These are phyloP conservation scores for Dactylella cylindrospora DNA, from an alignment of 2,329 filamentous ascomycete species.

Conservation along the genomic window DNA sequence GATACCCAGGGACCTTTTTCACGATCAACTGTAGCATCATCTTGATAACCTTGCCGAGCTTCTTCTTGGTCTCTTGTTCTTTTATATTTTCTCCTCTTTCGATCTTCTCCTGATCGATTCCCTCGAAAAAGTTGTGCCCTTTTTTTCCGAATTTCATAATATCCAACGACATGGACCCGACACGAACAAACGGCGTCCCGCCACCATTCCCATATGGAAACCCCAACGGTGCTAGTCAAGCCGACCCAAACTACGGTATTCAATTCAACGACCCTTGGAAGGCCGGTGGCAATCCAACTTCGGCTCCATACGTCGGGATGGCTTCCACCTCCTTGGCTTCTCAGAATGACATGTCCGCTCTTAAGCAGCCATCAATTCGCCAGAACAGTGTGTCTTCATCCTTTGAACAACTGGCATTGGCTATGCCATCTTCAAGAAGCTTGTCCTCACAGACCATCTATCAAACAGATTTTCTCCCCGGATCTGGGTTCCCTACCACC, in stretches of 20 bases:
- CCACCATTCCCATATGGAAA: conserved; percentile 18
- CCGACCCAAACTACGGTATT: conserved; percentile 18
- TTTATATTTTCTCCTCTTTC: conserved; percentile 14
- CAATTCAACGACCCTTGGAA: conserved; percentile 42
- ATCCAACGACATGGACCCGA: conserved; percentile 28
- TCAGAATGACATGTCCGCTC: conserved; percentile 21
- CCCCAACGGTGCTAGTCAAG: conserved; percentile 3
- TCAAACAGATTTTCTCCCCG: conserved; percentile 36
- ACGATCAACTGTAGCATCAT: conserved; percentile 10
- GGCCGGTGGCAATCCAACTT: conserved; percentile 18
- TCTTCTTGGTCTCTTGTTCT: not conserved
- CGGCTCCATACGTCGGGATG: conserved; percentile 28
- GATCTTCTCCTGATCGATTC: conserved; percentile 41
- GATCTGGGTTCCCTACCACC: conserved; percentile 12
- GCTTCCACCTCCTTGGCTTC: conserved; percentile 10
- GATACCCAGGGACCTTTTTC: too few relatives aligned
- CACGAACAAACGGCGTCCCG: conserved; percentile 26
- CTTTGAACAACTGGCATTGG: conserved; percentile 38
- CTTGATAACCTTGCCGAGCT: conserved; percentile 9
- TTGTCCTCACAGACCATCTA: conserved; percentile 37
- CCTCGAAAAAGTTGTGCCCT: not conserved
- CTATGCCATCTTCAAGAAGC: conserved; percentile 29
- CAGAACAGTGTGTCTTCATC: conserved; percentile 45
- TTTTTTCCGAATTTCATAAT: not conserved
- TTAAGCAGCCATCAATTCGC: conserved; percentile 19